Evolutionary conservation across 2,329 filamentous ascomycete genomes (phyloP).

Genomic region (Colletotrichum sp.): DNA sequence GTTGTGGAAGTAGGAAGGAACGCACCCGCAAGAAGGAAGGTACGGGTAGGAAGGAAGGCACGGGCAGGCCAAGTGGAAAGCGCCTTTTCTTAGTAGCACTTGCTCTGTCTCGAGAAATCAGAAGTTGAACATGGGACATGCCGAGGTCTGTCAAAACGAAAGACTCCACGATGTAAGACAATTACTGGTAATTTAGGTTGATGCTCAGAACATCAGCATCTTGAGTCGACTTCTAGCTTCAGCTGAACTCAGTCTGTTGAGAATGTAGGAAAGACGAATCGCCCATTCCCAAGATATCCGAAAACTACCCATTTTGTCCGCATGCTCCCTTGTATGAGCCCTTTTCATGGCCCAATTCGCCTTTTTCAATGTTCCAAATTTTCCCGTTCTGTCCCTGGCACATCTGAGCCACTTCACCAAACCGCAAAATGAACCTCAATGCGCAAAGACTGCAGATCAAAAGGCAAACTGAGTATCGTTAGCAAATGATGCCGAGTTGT

Average conservation of each 20-base stretch:
- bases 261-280: neutral
- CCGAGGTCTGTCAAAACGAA: neutral
- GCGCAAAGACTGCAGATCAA: too few species aligned
- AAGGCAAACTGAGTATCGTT: too few species aligned
- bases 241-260: neutral
- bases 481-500: too few species aligned
- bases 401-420: accelerated
- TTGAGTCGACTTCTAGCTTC: accelerated
- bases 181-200: neutral
- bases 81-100: accelerated
- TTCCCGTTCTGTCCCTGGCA: neutral
- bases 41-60: accelerated
- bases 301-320: neutral
- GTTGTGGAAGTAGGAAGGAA: neutral
- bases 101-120: neutral
- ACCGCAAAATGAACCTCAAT: too few species aligned
- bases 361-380: accelerated
- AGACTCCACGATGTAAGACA: neutral
- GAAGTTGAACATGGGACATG: neutral
- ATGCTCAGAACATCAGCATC: accelerated
- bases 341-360: accelerated
- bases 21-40: neutral
- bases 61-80: neutral
- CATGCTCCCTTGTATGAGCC: accelerated
- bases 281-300: neutral